These are phyloP conservation scores for Peltaster fructicola DNA, from an alignment of 2,329 filamentous ascomycete species.

Conservation along the genomic window DNA sequence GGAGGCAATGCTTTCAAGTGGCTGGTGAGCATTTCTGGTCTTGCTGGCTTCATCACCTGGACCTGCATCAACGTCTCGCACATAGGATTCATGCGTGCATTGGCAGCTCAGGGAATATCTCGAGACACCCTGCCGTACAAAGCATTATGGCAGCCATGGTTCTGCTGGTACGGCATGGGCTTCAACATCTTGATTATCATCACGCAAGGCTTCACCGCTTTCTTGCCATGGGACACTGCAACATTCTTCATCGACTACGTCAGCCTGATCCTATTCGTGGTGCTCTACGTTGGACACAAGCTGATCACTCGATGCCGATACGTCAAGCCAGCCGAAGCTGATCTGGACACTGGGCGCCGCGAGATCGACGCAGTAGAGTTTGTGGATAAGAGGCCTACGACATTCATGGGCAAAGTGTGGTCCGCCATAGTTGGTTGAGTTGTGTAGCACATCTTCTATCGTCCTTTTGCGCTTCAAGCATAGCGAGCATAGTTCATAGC, in stretches of 20 bases:
- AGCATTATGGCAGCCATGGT: constrained; percentile 51
- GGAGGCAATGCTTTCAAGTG: constrained; percentile 53
- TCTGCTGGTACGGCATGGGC: constrained; percentile 47
- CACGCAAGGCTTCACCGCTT: constrained; percentile 61
- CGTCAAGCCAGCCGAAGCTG: constrained; percentile 24
- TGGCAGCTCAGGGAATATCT: constrained; percentile 50
- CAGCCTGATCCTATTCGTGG: constrained; percentile 53
- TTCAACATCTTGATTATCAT: constrained; percentile 56
- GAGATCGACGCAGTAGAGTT: constrained; percentile 20
- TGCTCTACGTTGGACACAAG: constrained; percentile 57
- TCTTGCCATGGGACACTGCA: constrained; percentile 51
- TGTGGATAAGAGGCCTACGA: constrained; percentile 16
- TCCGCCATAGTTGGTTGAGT: constrained; percentile 5
- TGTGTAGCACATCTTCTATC: no score
- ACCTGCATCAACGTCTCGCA: constrained; percentile 53
- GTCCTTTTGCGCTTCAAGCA: no score
- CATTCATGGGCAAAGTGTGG: constrained; percentile 17
- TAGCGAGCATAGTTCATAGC: no score
- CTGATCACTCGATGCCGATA: constrained; percentile 31
- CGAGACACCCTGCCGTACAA: constrained; percentile 53
- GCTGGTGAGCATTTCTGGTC: constrained; percentile 56
- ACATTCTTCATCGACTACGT: constrained; percentile 59
- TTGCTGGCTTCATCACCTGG: constrained; percentile 59
- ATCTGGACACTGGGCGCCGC: constrained; percentile 24
- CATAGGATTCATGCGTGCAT: constrained; percentile 52